phyloP scores from a whole-genome alignment of 2,329 filamentous ascomycete genomes.

The Pseudocercospora vitis region DNA sequence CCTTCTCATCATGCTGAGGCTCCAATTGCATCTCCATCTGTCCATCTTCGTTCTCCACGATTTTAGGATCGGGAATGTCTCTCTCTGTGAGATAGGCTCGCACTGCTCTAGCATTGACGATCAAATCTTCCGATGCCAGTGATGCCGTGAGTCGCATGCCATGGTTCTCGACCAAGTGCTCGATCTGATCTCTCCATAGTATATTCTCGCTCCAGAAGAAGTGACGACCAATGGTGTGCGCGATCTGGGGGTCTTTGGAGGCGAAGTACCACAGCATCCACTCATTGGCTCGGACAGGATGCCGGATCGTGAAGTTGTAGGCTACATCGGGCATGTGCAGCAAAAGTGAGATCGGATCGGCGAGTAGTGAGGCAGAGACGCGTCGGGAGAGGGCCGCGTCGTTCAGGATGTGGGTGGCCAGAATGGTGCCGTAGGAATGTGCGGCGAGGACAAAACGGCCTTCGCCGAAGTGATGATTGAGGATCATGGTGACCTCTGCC shows the following conservation, averaged over 20 bases:
- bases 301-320: slow-evolving; percentile 64
- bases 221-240: slow-evolving; percentile 62
- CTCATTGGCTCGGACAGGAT: slow-evolving; percentile 60
- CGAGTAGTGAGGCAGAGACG: slow-evolving; percentile 53
- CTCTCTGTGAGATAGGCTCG: slow-evolving; percentile 56
- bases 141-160: slow-evolving; percentile 55
- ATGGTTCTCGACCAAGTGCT: slow-evolving; percentile 37
- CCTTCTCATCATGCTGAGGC: slow-evolving; percentile 36
- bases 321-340: slow-evolving; percentile 69
- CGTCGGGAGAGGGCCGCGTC: slow-evolving; percentile 46
- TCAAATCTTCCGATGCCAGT: slow-evolving; percentile 62
- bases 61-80: slow-evolving; percentile 29
- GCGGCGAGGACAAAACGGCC: slow-evolving; percentile 60
- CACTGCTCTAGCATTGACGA: slow-evolving; percentile 62
- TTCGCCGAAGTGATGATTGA: slow-evolving; percentile 61
- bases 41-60: slow-evolving; percentile 24
- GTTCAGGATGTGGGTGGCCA: slow-evolving; percentile 62
- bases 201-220: slow-evolving; percentile 74
- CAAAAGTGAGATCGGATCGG: slow-evolving; percentile 66
- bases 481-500: slow-evolving; percentile 56
- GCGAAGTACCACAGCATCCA: slow-evolving; percentile 71
- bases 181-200: slow-evolving; percentile 67
- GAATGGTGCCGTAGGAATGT: slow-evolving; percentile 63
- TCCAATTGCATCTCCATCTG: slow-evolving; percentile 31
- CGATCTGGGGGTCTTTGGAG: slow-evolving; percentile 65